phyloP scores from a whole-genome alignment of 2,329 filamentous ascomycete genomes.

The Pezizomycotina sp. region DNA sequence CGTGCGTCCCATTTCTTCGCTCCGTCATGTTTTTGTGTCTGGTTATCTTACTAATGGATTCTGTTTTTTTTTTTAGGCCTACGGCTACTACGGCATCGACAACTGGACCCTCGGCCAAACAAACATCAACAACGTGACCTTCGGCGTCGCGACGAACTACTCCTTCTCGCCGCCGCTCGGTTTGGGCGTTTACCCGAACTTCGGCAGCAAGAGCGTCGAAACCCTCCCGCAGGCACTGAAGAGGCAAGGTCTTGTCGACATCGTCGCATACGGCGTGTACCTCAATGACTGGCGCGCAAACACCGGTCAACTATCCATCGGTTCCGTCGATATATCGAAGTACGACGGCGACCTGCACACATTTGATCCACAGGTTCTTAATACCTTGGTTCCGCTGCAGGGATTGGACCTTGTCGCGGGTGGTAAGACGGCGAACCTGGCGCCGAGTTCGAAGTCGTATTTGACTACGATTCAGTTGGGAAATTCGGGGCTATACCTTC shows the following conservation, averaged over 20 bases:
- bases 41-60: constrained; percentile 6
- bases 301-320: constrained; percentile 18
- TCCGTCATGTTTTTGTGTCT: constrained; percentile 15
- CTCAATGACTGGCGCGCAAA: constrained; percentile 18
- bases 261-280: constrained; percentile 16
- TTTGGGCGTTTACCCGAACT: constrained; percentile 13
- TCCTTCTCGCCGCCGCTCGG: constrained; percentile 14
- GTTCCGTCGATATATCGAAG: constrained; percentile 15
- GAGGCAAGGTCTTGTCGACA: constrained; percentile 11
- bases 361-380: too few relatives aligned
- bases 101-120: constrained; percentile 17
- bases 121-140: constrained; percentile 16
- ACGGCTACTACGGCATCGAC: constrained; percentile 17
- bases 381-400: constrained; percentile 7
- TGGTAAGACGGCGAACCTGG: constrained; percentile 8
- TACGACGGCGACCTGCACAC: constrained; percentile 15
- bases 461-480: constrained; percentile 2
- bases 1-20: constrained; percentile 4
- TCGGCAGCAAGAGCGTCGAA: constrained; percentile 10
- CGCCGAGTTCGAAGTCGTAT: neutral
- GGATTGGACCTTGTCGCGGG: constrained; percentile 9
- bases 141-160: constrained; percentile 15
- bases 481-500: constrained; percentile 18
- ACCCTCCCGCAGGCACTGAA: constrained; percentile 13
- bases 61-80: constrained; percentile 14